These are phyloP conservation scores for Xylaria sp. DNA, from an alignment of 2,329 filamentous ascomycete genomes.

Conservation along the genomic window DNA sequence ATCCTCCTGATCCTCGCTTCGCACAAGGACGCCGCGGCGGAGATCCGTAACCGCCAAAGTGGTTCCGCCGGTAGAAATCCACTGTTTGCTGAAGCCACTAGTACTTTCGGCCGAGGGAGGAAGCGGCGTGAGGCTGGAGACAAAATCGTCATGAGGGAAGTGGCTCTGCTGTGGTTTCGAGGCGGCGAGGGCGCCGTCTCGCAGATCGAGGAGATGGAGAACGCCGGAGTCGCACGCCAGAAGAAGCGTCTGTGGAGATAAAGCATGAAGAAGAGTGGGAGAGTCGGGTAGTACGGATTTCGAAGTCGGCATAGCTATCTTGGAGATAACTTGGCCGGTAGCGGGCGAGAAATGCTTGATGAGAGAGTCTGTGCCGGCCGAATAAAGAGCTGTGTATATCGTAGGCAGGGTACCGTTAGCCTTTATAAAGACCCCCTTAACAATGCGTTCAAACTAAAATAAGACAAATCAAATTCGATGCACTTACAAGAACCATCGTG, in stretches of 20 bases:
- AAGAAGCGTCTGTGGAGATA: constrained; percentile 88
- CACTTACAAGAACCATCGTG: constrained; percentile 77
- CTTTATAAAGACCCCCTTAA: not conserved
- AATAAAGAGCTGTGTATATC: constrained; percentile 64
- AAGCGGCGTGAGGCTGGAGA: constrained; percentile 86
- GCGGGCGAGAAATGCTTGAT: constrained; percentile 67
- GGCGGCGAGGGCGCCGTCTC: constrained; percentile 66
- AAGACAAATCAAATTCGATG: not conserved
- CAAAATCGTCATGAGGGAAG: constrained; percentile 90
- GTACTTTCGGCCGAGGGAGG: constrained; percentile 84
- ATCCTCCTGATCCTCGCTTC: constrained; percentile 94
- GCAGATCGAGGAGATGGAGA: constrained; percentile 87
- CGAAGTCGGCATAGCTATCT: constrained; percentile 77
- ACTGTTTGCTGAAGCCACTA: constrained; percentile 91
- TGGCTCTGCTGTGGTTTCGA: constrained; percentile 81
- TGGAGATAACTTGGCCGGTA: constrained; percentile 78
- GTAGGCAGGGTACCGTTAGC: constrained; percentile 33
- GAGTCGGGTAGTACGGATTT: constrained; percentile 68
- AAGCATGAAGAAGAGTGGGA: constrained; percentile 82
- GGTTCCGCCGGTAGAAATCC: constrained; percentile 91
- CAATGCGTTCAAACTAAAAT: too few relatives aligned
- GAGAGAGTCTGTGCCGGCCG: constrained; percentile 69
- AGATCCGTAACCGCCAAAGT: constrained; percentile 92
- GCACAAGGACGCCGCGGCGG: constrained; percentile 83
- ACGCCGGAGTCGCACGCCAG: constrained; percentile 91